Conservation (phyloP, 2,329 filamentous ascomycete genomes). For the Alternaria sp. region DNA sequence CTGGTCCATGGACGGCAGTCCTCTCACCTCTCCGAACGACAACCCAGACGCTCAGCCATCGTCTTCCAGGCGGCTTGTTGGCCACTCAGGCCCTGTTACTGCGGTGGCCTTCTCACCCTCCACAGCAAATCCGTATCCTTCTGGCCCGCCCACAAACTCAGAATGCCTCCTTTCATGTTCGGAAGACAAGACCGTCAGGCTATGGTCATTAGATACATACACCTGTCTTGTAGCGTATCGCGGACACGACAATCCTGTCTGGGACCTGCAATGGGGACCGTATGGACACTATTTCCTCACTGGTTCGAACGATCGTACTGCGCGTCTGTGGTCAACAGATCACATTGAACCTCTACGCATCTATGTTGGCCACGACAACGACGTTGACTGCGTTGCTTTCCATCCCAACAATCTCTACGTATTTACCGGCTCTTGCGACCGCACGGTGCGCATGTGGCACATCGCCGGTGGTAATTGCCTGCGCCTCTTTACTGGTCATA, state of each 20-base stretch:
- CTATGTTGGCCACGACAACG: conserved; percentile 90
- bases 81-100: conserved; percentile 90
- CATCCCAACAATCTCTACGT: conserved; percentile 94
- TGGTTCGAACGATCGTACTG: conserved; percentile 87
- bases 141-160: conserved; percentile 65
- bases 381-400: conserved; percentile 91
- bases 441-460: conserved; percentile 97
- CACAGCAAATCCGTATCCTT: conserved; percentile 58
- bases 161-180: conserved; percentile 88
- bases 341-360: conserved; percentile 89
- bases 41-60: conserved; percentile 62
- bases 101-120: conserved; percentile 87
- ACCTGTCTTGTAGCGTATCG: conserved; percentile 94
- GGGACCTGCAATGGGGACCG: conserved; percentile 88
- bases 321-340: conserved; percentile 91
- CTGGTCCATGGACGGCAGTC: conserved; percentile 88
- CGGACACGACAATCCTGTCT: conserved; percentile 88
- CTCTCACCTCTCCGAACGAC: conserved; percentile 73
- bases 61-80: conserved; percentile 81
- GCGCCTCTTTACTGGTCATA: conserved; percentile 91
- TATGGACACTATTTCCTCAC: conserved; percentile 95
- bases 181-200: conserved; percentile 84
- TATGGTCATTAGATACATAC: conserved; percentile 94
- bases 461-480: conserved; percentile 87
- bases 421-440: conserved; percentile 92